Evolutionary conservation across 2,329 filamentous ascomycete species (phyloP), one percentile per base, ranked within the genome.

Genomic region (Ascochyta clinopodiicola): DNA sequence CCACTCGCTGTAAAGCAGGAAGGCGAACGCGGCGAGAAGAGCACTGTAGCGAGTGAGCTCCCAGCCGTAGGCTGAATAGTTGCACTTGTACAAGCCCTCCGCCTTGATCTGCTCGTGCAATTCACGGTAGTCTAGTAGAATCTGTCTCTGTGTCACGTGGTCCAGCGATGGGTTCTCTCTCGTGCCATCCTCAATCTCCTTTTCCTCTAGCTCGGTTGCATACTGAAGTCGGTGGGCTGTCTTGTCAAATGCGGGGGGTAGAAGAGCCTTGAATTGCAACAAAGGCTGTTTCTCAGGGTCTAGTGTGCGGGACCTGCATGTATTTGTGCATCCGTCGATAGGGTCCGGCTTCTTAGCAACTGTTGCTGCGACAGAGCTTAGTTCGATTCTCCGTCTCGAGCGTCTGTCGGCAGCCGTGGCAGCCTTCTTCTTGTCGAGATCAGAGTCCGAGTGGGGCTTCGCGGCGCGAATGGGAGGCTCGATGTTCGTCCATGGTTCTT

Each of bases 401-500:
- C 53, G 57, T 37, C 58, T 56, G 22, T 42, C 34, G n/a, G 43
- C 27, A 29, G 38, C 35, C 36, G 31, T 22, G 6, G 39, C 59
- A 9, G 43, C 55, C n/a, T n/a, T n/a, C 56, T 62, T 59, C 47
- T 66, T 60, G 38, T 57, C 53, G n/a, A 40, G 24, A 4, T 25
- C 50, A 21, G n/a, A 64, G 51, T 63, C 19, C 9, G 37, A 39
- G 59, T 67, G 69, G 63, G 70, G 80, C 66, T 80, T 66, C 39
- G 80, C 80, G 36, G 65, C 81, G 67, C 82, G 79, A 57, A 88
- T 86, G 61, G 86, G 86, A 51, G 86, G 85, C 61, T 80, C 82
- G 62, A 82, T 77, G 74, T 85, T 86, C 57, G 75, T 73, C 85
- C 85, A 88, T 34, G 80, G 80, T 59, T 81, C 79, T 50, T 75